These are phyloP conservation scores for Amanita pseudoporphyria DNA, from an alignment of 768 basidiomycete species.

Conservation along the genomic window DNA sequence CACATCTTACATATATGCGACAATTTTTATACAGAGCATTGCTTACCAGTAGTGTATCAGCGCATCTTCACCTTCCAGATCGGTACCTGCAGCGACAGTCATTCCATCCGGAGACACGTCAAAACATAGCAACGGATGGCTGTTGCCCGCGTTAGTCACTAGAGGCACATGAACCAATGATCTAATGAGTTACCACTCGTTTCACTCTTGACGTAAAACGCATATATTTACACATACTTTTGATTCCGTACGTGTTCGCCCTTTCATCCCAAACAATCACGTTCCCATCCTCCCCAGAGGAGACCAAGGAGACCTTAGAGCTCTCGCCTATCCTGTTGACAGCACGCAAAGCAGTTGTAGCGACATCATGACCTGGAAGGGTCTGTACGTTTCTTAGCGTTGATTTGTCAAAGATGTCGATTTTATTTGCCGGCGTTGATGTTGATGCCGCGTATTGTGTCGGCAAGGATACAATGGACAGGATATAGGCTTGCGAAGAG, in stretches of 20 bases:
- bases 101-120: slow-evolving; percentile 63
- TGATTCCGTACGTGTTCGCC: slow-evolving; percentile 37
- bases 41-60: slow-evolving; percentile 74
- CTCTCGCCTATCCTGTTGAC: slow-evolving; percentile 31
- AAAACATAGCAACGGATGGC: slow-evolving; percentile 46
- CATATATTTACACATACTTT: slow-evolving; percentile 38
- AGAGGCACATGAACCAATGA: slow-evolving; percentile 3
- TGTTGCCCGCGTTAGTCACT: slow-evolving; percentile 42
- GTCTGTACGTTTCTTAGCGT: slow-evolving; percentile 36
- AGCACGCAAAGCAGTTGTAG: slow-evolving; percentile 46
- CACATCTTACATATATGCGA: not conserved
- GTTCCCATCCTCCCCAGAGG: slow-evolving; percentile 62
- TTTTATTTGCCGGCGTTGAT: slow-evolving; percentile 55
- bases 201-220: not conserved
- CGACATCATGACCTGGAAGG: slow-evolving; percentile 47
- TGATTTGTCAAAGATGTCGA: slow-evolving; percentile 56
- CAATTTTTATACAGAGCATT: not conserved
- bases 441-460: slow-evolving; percentile 48
- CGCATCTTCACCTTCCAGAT: slow-evolving; percentile 73
- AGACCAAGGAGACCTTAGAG: slow-evolving; percentile 38
- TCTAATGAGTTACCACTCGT: slow-evolving; percentile 4
- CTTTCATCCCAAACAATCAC: slow-evolving; percentile 74
- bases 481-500: slow-evolving; percentile 44
- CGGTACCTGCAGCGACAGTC: slow-evolving; percentile 77
- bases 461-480: slow-evolving; percentile 43